Conservation (phyloP, 495 filamentous ascomycete genomes). For the Tuber calosporum region DNA sequence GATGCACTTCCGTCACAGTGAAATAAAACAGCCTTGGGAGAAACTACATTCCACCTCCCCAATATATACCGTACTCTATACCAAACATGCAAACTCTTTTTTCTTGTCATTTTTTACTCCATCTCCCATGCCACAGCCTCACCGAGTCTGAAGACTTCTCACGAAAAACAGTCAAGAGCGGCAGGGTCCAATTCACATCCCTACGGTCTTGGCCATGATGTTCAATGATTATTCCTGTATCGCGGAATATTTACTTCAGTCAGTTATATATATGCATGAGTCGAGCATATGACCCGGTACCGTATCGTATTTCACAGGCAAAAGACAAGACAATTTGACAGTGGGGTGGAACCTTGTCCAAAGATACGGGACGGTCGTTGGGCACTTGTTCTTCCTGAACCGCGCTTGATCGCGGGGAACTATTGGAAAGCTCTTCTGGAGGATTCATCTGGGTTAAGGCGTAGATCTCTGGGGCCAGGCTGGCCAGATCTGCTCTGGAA, state of each 20-base stretch:
- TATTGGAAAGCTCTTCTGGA: neutral
- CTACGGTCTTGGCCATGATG: neutral
- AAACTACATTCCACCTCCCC: neutral
- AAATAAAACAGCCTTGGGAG: neutral
- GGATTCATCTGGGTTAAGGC: neutral
- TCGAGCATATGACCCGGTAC: neutral
- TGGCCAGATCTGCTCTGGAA: neutral
- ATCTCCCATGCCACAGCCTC: neutral
- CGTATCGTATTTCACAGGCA: neutral
- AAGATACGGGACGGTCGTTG: neutral
- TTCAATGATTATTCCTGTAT: neutral
- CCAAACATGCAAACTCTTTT: neutral
- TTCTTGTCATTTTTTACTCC: neutral
- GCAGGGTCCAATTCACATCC: neutral
- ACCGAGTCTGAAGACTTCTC: neutral
- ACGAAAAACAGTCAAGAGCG: neutral
- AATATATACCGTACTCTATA: neutral
- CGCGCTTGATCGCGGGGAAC: neutral
- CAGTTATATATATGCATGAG: neutral
- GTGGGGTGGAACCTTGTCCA: neutral
- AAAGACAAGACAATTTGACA: neutral
- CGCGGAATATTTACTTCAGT: conserved; percentile 2
- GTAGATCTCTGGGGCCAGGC: neutral
- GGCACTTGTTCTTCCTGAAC: neutral
- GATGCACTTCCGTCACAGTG: neutral